These are phyloP conservation scores for Starmera quercuum DNA, from an alignment of 805 yeast species.

Conservation along the genomic window DNA sequence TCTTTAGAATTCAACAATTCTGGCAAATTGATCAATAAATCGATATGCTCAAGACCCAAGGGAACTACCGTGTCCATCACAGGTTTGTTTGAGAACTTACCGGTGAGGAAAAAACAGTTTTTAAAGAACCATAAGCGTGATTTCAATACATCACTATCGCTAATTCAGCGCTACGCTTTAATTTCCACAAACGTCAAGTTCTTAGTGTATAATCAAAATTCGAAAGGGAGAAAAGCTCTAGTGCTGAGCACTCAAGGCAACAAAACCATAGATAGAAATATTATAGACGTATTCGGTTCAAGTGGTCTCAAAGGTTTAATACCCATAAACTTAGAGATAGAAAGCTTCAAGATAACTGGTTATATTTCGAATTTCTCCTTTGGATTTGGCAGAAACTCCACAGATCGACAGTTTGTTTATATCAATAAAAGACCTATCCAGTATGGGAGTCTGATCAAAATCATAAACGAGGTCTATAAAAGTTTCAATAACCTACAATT, in stretches of 20 bases:
- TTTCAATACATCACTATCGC: constrained; percentile 54
- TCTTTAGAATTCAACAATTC: constrained; percentile 41
- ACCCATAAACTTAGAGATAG: constrained; percentile 32
- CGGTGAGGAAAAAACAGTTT: constrained; percentile 77
- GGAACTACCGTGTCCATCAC: constrained; percentile 65
- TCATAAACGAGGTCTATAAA: constrained; percentile 68
- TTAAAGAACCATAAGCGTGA: constrained; percentile 62
- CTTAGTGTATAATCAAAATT: constrained; percentile 44
- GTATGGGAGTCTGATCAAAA: constrained; percentile 44
- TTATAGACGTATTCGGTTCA: constrained; percentile 66
- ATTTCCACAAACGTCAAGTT: constrained; percentile 52
- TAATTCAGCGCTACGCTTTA: constrained; percentile 64
- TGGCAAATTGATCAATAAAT: constrained; percentile 42
- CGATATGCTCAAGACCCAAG: constrained; percentile 41
- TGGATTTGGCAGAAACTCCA: constrained; percentile 66
- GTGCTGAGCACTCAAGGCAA: constrained; percentile 54
- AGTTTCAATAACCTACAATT: constrained; percentile 63
- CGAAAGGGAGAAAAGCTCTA: constrained; percentile 40
- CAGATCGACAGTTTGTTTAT: constrained; percentile 70
- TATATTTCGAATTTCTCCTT: constrained; percentile 68
- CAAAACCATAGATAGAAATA: constrained; percentile 41
- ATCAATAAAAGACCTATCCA: constrained; percentile 72
- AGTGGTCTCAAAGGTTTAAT: constrained; percentile 52
- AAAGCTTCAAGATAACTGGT: constrained; percentile 36
- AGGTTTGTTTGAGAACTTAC: constrained; percentile 59